Percentiles rank a stretch among this genome's conserved stretches.
These are phyloP conservation scores for Oryza nivara DNA, from an alignment of 176 grass and related monocot species.

Conservation along the genomic window DNA sequence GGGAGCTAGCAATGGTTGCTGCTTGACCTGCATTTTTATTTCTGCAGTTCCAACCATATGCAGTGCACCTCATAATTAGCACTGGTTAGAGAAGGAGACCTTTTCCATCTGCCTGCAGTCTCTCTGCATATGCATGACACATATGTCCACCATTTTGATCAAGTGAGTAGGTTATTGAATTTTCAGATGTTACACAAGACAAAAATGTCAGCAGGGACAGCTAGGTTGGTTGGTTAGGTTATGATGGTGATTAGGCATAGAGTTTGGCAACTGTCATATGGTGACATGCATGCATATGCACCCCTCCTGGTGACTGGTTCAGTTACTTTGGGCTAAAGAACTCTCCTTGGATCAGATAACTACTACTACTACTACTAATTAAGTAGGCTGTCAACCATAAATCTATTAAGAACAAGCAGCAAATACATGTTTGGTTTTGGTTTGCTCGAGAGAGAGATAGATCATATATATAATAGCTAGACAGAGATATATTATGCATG, in stretches of 20 bases:
- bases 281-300: neutral
- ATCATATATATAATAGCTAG: neutral
- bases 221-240: neutral
- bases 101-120: neutral
- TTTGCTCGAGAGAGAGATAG: neutral
- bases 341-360: neutral
- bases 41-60: conserved; percentile 19
- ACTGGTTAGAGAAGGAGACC: neutral
- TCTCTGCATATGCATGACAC: neutral
- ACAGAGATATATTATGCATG: neutral
- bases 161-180: neutral
- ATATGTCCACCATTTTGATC: neutral
- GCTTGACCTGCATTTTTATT: conserved; percentile 20
- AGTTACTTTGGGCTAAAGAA: neutral
- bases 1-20: neutral
- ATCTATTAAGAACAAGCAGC: neutral
- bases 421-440: conserved; percentile 21
- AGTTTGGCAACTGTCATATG: neutral
- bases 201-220: neutral
- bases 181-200: neutral
- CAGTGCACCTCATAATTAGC: neutral
- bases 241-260: neutral
- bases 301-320: neutral
- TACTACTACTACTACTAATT: neutral
- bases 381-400: neutral